phyloP scores from a whole-genome alignment of 1,139 yeast genomes.

The Wickerhamomyces sp. region DNA sequence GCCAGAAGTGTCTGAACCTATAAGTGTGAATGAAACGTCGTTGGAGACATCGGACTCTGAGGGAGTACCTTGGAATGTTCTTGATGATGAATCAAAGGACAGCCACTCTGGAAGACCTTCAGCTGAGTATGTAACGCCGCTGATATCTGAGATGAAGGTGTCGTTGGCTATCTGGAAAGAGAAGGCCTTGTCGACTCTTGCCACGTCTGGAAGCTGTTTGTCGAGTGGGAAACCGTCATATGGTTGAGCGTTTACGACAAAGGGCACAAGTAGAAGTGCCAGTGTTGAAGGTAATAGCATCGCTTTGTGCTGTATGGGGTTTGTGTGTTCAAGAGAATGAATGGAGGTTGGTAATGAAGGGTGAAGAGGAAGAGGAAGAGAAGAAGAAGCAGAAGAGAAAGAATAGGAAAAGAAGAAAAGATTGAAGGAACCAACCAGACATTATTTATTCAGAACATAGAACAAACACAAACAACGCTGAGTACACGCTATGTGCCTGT shows the following conservation, averaged over 20 bases:
- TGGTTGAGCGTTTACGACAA: constrained; percentile 28
- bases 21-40: constrained; percentile 42
- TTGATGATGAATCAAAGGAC: constrained; percentile 52
- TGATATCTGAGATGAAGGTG: constrained; percentile 48
- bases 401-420: too few relatives aligned
- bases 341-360: too few relatives aligned
- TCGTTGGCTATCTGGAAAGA: constrained; percentile 64
- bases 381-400: not conserved
- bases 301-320: not conserved
- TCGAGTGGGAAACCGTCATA: constrained; percentile 74
- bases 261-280: not conserved
- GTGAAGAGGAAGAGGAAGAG: not conserved
- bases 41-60: constrained; percentile 38
- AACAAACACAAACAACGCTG: too few relatives aligned
- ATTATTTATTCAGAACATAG: too few relatives aligned
- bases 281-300: not conserved
- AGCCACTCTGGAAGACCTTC: constrained; percentile 73
- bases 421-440: too few relatives aligned
- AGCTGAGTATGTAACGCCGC: constrained; percentile 49
- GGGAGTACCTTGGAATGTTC: constrained; percentile 73
- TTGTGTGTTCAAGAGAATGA: not conserved
- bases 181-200: constrained; percentile 60
- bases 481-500: too few relatives aligned
- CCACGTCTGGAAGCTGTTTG: constrained; percentile 84
- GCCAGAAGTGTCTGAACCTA: constrained; percentile 60